A percentile compares a stretch with the other conserved stretches of the same genome.
These are phyloP conservation scores for Vanrija pseudolonga DNA, from an alignment of 1,284 basidiomycete species.

Conservation along the genomic window DNA sequence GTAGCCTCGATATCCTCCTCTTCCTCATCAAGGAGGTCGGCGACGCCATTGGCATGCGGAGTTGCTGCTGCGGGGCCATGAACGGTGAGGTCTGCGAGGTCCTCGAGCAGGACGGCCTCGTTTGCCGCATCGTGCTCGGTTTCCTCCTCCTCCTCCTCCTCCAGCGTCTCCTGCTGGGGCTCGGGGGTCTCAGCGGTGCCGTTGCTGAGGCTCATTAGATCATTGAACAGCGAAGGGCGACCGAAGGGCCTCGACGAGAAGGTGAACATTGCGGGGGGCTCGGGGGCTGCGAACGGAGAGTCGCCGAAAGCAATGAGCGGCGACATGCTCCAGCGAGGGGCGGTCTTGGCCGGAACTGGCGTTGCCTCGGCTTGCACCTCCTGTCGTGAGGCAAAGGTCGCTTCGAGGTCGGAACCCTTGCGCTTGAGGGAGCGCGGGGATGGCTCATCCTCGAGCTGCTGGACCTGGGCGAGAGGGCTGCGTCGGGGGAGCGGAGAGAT, in stretches of 20 bases:
- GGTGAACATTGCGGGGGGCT: not conserved
- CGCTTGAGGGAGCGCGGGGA: conserved; percentile 9
- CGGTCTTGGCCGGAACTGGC: not conserved
- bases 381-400: not conserved
- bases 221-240: not conserved
- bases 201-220: conserved; percentile 7
- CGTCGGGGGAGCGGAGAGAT: conserved; percentile 12
- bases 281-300: conserved; percentile 1
- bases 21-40: not conserved
- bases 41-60: too few relatives aligned
- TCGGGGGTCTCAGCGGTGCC: not conserved
- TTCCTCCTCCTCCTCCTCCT: conserved; percentile 4
- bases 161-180: not conserved
- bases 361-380: not conserved
- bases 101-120: not conserved
- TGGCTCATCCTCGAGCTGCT: not conserved
- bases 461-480: not conserved
- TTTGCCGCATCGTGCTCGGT: not conserved
- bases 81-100: too few relatives aligned
- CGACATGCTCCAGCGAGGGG: not conserved
- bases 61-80: too few relatives aligned
- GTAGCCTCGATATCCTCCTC: not conserved
- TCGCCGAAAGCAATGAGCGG: conserved; percentile 19
- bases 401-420: conserved; percentile 9
- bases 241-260: conserved; percentile 1